phyloP scores from a whole-genome alignment of 495 filamentous ascomycete genomes.

The Lasiosphaeria ovina region DNA sequence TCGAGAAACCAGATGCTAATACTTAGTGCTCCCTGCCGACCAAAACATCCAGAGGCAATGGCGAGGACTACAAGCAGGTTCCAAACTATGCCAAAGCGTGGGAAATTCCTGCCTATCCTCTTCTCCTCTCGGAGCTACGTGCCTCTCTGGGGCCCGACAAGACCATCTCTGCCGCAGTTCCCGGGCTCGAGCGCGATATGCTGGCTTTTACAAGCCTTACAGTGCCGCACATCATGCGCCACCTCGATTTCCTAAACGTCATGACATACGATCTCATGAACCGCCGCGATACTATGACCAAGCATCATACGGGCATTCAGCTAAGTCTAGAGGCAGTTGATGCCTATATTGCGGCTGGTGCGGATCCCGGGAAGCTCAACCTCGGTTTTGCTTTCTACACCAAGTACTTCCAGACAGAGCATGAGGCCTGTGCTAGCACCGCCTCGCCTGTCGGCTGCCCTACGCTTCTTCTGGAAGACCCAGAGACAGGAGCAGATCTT shows the following conservation, averaged over 20 bases:
- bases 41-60: conserved; percentile 57
- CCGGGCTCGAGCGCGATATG: conserved; percentile 67
- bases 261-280: conserved; percentile 84
- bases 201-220: conserved; percentile 66
- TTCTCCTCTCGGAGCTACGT: conserved; percentile 60
- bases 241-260: conserved; percentile 72
- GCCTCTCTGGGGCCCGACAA: conserved; percentile 57
- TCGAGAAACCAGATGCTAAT: not conserved
- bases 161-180: conserved; percentile 68
- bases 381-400: conserved; percentile 74
- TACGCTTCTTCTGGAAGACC: conserved; percentile 62
- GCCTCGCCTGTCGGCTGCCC: conserved; percentile 59
- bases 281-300: conserved; percentile 65
- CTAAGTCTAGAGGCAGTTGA: conserved; percentile 55
- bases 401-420: conserved; percentile 67
- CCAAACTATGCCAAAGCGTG: conserved; percentile 60
- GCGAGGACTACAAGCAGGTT: conserved; percentile 67
- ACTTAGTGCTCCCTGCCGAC: not conserved
- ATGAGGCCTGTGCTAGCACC: conserved; percentile 44
- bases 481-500: conserved; percentile 60
- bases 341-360: conserved; percentile 59
- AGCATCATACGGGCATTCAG: conserved; percentile 62
- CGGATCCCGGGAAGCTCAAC: conserved; percentile 58
- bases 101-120: conserved; percentile 64
- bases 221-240: conserved; percentile 59